These are phyloP conservation scores for Haplographium delicatum DNA, from an alignment of 495 filamentous ascomycete species.

Conservation along the genomic window DNA sequence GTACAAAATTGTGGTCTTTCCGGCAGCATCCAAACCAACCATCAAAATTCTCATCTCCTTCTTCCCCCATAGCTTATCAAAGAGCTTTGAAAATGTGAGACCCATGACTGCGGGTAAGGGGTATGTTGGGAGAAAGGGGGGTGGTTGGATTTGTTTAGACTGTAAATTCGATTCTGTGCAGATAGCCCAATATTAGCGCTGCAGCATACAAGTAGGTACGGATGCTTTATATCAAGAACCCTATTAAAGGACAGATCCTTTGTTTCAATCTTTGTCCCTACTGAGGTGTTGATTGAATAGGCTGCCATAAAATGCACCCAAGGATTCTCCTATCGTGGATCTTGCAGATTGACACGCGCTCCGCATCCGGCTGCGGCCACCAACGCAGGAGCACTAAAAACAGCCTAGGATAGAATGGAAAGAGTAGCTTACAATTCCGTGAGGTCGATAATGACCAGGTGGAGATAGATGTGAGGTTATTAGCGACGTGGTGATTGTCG, in stretches of 20 bases:
- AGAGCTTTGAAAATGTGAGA: slow-evolving; percentile 88
- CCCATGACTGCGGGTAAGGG: slow-evolving; percentile 71
- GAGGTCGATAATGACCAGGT: slow-evolving; percentile 21
- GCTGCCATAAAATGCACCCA: slow-evolving; percentile 18
- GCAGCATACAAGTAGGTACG: slow-evolving; percentile 6
- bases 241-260: slow-evolving; percentile 31
- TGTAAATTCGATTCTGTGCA: slow-evolving; percentile 24
- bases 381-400: background rate
- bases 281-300: slow-evolving; percentile 13
- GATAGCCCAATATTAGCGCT: slow-evolving; percentile 21
- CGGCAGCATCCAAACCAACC: slow-evolving; percentile 98
- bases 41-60: slow-evolving; percentile 99
- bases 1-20: slow-evolving; percentile 99
- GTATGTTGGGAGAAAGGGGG: slow-evolving; percentile 13
- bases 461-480: slow-evolving; percentile 23
- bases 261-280: background rate
- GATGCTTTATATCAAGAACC: slow-evolving; percentile 19
- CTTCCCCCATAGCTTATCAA: slow-evolving; percentile 94
- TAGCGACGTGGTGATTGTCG: slow-evolving; percentile 22
- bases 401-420: background rate
- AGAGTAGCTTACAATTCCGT: slow-evolving; percentile 20
- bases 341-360: slow-evolving; percentile 15
- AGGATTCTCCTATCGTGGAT: slow-evolving; percentile 12
- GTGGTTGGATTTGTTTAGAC: slow-evolving; percentile 31
- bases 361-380: slow-evolving; percentile 15